A percentile compares a stretch with the other conserved stretches of the same genome.
Evolutionary conservation across 2,329 filamentous ascomycete genomes (phyloP).

Genomic region (Alternaria sp.): DNA sequence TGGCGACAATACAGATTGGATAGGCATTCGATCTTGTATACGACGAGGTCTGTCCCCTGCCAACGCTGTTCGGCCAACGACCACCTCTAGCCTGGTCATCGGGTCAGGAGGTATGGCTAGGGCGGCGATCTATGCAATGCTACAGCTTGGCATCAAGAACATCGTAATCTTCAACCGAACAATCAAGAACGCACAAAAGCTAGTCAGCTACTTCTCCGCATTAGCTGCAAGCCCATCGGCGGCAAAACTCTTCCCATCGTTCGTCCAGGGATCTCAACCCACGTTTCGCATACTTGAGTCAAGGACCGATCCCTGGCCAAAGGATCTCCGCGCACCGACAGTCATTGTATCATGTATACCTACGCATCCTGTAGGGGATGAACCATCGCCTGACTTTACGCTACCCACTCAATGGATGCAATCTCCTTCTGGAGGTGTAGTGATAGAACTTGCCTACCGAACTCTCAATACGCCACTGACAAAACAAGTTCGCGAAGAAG

Average conservation of each 20-base stretch:
- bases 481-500: conserved; percentile 67
- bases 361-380: conserved; percentile 68
- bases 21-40: conserved; percentile 76
- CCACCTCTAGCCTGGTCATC: conserved; percentile 60
- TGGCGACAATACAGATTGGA: conserved; percentile 83
- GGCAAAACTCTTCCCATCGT: conserved; percentile 28
- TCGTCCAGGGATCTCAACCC: conserved; percentile 43
- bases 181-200: conserved; percentile 65
- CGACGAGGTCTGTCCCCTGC: conserved; percentile 74
- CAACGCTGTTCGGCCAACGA: conserved; percentile 60
- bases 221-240: conserved; percentile 41
- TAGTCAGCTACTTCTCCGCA: conserved; percentile 72
- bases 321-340: conserved; percentile 67
- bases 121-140: conserved; percentile 77
- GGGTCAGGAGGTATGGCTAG: conserved; percentile 75
- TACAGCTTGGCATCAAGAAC: conserved; percentile 78
- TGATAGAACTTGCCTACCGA: conserved; percentile 75
- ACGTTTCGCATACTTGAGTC: conserved; percentile 65
- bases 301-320: conserved; percentile 68
- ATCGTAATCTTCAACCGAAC: conserved; percentile 79
- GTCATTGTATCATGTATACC: conserved; percentile 79
- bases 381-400: conserved; percentile 71
- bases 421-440: conserved; percentile 77
- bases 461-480: conserved; percentile 74
- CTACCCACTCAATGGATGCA: conserved; percentile 73